A percentile compares a stretch with the other conserved stretches of the same genome.
These are phyloP conservation scores for Hyphopichia wangnamkhiaoensis DNA, from an alignment of 1,139 yeast species.

Conservation along the genomic window DNA sequence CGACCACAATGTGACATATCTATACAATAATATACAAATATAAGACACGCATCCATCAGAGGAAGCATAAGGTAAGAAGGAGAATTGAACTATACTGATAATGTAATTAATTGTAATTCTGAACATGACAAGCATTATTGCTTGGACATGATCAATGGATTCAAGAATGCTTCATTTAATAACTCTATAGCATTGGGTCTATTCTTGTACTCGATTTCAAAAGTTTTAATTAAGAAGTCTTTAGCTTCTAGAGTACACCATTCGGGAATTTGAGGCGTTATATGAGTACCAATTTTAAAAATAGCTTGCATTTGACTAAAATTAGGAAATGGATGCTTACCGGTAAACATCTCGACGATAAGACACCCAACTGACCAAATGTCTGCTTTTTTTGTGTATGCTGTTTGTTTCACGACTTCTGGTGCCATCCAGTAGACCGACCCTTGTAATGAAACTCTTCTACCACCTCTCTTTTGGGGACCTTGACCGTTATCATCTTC, in stretches of 20 bases:
- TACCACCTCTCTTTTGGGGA: conserved; percentile 31
- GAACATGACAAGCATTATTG: too few species aligned
- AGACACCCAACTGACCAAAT: conserved; percentile 96
- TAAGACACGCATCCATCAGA: too few species aligned
- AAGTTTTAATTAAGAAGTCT: conserved; percentile 65
- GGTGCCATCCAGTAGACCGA: conserved; percentile 99
- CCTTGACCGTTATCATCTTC: conserved; percentile 14
- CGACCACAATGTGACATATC: too few species aligned
- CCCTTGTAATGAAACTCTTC: conserved; percentile 87
- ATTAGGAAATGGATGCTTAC: conserved; percentile 91
- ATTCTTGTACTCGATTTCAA: conserved; percentile 70
- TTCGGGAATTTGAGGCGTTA: conserved; percentile 75
- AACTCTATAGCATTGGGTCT: conserved; percentile 76
- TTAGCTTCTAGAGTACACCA: conserved; percentile 71
- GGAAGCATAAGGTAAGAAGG: too few species aligned
- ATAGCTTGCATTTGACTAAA: conserved; percentile 96
- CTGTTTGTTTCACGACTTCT: conserved; percentile 89
- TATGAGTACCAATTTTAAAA: conserved; percentile 84
- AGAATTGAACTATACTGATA: too few species aligned
- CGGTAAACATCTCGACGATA: conserved; percentile 91
- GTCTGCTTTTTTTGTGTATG: conserved; percentile 87
- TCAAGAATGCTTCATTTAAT: conserved; percentile 61
- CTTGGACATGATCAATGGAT: conserved; percentile 49
- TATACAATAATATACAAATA: too few species aligned
- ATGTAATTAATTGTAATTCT: too few species aligned